These are phyloP conservation scores for Straminergon stramineum DNA, from an alignment of 225 moss, liverwort and hornwort genomes.

Conservation along the genomic window DNA sequence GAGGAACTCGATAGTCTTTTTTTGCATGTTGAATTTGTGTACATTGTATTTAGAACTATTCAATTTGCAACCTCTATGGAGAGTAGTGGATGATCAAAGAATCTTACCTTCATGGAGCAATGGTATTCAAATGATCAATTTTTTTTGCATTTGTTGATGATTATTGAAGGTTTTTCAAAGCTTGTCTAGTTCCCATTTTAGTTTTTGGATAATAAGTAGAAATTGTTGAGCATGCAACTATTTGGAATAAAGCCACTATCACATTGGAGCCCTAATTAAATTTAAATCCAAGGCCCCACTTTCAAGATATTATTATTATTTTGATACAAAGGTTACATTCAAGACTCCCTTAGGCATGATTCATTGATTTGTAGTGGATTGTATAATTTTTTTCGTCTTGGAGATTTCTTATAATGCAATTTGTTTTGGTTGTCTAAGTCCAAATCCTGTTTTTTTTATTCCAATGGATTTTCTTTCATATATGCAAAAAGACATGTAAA, in stretches of 20 bases:
- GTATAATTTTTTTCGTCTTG: neutral
- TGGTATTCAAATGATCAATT: neutral
- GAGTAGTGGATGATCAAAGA: neutral
- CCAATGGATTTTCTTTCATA: neutral
- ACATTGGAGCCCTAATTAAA: too few species aligned
- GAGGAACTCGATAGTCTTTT: rapidly evolving
- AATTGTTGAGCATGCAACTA: neutral
- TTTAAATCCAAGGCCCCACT: neutral
- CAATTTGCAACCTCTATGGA: neutral
- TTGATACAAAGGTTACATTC: neutral
- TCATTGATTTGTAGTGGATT: neutral
- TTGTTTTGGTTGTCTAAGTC: neutral
- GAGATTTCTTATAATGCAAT: neutral
- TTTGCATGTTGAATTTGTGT: neutral
- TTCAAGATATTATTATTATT: neutral
- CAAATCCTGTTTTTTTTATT: neutral
- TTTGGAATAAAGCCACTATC: too few species aligned
- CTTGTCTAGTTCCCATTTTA: neutral
- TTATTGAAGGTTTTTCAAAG: neutral
- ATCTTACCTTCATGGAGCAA: neutral
- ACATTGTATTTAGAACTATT: too few species aligned
- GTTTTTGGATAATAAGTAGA: neutral
- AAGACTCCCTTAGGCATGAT: neutral
- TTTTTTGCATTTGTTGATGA: neutral
- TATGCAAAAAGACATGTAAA: neutral